Conservation (phyloP, 78 protist genomes). For the Dictyostelium capitatum region DNA sequence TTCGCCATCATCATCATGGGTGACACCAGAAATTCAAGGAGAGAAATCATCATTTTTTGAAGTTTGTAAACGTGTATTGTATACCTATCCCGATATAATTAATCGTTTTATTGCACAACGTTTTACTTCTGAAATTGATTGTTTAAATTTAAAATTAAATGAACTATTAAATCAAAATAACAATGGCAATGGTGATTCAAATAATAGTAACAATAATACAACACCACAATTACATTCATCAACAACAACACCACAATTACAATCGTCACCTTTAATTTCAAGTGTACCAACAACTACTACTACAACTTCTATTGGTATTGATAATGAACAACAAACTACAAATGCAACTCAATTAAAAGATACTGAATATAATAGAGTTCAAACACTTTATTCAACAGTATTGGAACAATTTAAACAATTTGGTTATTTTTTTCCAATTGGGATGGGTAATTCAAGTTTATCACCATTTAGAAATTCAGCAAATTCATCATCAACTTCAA, state of each 20-base stretch:
- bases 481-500: not conserved
- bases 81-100: not conserved
- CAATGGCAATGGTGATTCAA: not conserved
- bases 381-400: not conserved
- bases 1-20: not conserved
- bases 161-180: not conserved
- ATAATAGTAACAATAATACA: not conserved
- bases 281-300: too few species aligned
- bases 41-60: not conserved
- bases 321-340: too few species aligned
- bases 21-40: not conserved
- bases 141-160: not conserved
- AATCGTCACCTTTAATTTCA: too few species aligned
- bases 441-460: too few species aligned
- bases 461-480: too few species aligned
- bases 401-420: constrained; percentile 10
- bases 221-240: too few species aligned
- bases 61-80: constrained; percentile 4
- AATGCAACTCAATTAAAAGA: too few species aligned
- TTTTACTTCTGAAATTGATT: not conserved
- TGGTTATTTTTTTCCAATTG: not conserved
- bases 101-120: not conserved
- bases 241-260: too few species aligned
- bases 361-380: not conserved
- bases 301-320: too few species aligned